phyloP scores from a whole-genome alignment of 371 early-diverging fungal genomes.

The Mortierella polycephala region DNA sequence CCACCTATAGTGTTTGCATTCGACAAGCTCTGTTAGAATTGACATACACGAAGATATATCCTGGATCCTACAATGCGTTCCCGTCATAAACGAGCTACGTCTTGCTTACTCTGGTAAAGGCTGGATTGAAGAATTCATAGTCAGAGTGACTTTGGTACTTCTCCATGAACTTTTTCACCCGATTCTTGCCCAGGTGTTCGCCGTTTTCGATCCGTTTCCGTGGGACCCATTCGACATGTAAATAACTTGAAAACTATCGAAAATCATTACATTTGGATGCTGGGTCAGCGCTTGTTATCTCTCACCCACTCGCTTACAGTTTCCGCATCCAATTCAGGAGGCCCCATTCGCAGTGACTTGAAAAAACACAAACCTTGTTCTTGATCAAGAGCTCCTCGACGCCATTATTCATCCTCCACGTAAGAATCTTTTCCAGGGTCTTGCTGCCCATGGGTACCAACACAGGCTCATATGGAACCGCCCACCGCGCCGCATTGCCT shows the following conservation, averaged over 20 bases:
- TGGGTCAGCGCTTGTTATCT: no score
- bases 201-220: constrained; percentile 68
- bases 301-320: no score
- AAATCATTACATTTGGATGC: background rate
- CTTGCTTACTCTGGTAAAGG: constrained; percentile 29
- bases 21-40: no score
- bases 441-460: constrained; percentile 80
- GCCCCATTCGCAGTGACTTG: no score
- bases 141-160: constrained; percentile 68
- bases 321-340: no score
- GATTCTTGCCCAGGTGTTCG: constrained; percentile 79
- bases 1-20: constrained; percentile 55
- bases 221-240: constrained; percentile 89
- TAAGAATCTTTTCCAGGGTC: constrained; percentile 75
- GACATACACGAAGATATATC: no score
- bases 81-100: no score
- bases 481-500: constrained; percentile 43
- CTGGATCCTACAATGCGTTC: no score
- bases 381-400: constrained; percentile 70
- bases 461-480: constrained; percentile 70
- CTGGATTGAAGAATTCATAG: constrained; percentile 68
- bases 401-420: constrained; percentile 63
- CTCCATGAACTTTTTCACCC: constrained; percentile 81
- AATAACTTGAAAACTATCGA: constrained; percentile 69
- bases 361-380: constrained; percentile 68